Percentiles rank a stretch among this genome's conserved stretches.
These are phyloP conservation scores for Xylaria longipes DNA, from an alignment of 495 filamentous ascomycete genomes.

Conservation along the genomic window DNA sequence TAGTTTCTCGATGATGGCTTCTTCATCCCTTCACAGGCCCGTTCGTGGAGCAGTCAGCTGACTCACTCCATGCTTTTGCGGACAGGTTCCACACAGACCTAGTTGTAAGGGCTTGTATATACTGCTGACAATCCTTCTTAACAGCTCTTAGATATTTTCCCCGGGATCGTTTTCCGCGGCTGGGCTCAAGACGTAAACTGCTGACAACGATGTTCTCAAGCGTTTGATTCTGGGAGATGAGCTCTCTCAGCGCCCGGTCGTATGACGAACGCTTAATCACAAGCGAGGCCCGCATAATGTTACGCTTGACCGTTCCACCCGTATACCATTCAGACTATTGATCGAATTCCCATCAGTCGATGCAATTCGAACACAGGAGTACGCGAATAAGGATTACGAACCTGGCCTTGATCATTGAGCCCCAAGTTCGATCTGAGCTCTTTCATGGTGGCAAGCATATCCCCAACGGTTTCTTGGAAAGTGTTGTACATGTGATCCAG, in stretches of 20 bases:
- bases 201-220: neutral
- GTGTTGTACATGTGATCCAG: neutral
- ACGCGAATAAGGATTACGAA: neutral
- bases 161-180: neutral
- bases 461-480: neutral
- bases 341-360: neutral
- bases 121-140: neutral
- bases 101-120: neutral
- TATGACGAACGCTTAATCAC: constrained; percentile 3
- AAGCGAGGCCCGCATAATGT: neutral
- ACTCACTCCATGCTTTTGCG: neutral
- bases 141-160: neutral
- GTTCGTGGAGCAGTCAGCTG: neutral
- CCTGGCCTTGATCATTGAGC: neutral
- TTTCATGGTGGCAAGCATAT: neutral
- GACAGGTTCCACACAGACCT: neutral
- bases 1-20: neutral
- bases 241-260: neutral
- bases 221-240: neutral
- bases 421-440: neutral
- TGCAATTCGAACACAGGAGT: neutral
- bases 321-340: neutral
- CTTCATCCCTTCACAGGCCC: neutral
- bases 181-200: neutral
- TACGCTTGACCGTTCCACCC: neutral